Percentiles rank a stretch among this genome's conserved stretches.
phyloP scores from a whole-genome alignment of 1,284 basidiomycete genomes.

The Apiotrichum brassicae region DNA sequence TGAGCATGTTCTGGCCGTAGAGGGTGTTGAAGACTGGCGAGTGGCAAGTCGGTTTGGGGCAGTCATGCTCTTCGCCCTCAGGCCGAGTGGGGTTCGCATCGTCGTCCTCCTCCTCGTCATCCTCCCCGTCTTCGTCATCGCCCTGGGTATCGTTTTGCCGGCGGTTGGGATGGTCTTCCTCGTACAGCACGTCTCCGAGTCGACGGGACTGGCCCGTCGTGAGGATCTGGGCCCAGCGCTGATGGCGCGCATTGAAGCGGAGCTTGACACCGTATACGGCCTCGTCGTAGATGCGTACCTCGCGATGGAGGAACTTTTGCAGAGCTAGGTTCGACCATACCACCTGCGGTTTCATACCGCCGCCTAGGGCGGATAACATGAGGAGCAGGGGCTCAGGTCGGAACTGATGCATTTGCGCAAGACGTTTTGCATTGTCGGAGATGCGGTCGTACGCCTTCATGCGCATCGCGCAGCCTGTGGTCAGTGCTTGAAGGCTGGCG shows the following conservation, averaged over 20 bases:
- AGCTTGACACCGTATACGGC: conserved; percentile 57
- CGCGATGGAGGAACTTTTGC: conserved; percentile 74
- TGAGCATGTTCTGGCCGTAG: conserved; percentile 82
- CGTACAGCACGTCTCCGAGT: conserved; percentile 18
- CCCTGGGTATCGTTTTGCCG: conserved; percentile 1
- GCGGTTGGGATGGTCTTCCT: conserved; percentile 8
- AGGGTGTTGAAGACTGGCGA: conserved; percentile 69
- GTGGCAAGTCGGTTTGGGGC: conserved; percentile 56
- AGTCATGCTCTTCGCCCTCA: conserved; percentile 11
- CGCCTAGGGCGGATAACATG: conserved; percentile 59
- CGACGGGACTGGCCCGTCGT: conserved; percentile 20
- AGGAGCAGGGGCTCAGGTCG: conserved; percentile 57
- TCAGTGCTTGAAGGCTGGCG: neutral
- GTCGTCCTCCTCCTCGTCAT: conserved; percentile 12
- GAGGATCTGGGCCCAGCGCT: conserved; percentile 40
- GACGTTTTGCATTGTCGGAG: conserved; percentile 51
- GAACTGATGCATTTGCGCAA: conserved; percentile 72
- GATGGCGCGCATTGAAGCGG: conserved; percentile 14
- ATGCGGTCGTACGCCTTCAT: conserved; percentile 56
- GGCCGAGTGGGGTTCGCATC: neutral
- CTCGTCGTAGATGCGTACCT: conserved; percentile 60
- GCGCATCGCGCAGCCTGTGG: conserved; percentile 62
- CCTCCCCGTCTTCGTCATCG: conserved; percentile 17
- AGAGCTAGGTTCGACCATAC: conserved; percentile 67
- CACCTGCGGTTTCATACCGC: conserved; percentile 60